Percentiles rank a stretch among this genome's conserved stretches.
phyloP scores from a whole-genome alignment of 768 basidiomycete genomes.

The Pleurotus salmoneostramineus region DNA sequence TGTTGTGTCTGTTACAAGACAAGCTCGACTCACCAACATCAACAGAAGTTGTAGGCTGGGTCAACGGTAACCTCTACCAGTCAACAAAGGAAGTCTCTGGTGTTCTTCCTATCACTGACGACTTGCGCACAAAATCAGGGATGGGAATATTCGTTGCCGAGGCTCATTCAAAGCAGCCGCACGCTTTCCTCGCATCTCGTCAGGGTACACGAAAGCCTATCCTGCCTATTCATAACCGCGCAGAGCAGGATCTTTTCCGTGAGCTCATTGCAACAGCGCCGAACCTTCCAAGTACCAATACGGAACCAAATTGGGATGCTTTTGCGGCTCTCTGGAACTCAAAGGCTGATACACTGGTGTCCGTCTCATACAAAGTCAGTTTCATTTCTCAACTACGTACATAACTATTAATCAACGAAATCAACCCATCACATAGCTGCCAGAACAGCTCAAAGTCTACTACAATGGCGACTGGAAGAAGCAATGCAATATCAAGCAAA shows the following conservation, averaged over 20 bases:
- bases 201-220: slow-evolving; percentile 9
- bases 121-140: not conserved
- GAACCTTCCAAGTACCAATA: too few relatives aligned
- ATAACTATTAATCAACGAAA: not conserved
- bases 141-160: slow-evolving; percentile 1
- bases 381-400: not conserved
- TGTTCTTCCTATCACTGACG: slow-evolving; percentile 8
- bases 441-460: not conserved
- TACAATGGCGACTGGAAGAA: slow-evolving; percentile 1
- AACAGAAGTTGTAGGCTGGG: not conserved
- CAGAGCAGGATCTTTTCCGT: slow-evolving; percentile 1
- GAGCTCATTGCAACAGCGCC: not conserved
- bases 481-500: not conserved
- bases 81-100: slow-evolving; percentile 7
- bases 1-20: slow-evolving; percentile 3
- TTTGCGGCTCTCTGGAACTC: not conserved
- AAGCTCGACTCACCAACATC: not conserved
- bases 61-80: slow-evolving; percentile 13
- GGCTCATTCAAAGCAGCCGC: not conserved
- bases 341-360: not conserved
- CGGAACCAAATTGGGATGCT: not conserved
- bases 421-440: not conserved
- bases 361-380: not conserved
- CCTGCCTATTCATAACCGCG: slow-evolving; percentile 2
- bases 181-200: slow-evolving; percentile 3